These are phyloP conservation scores for Chrysanthemum lavandulifolium DNA, from an alignment of 129 eudicot species.

Conservation along the genomic window DNA sequence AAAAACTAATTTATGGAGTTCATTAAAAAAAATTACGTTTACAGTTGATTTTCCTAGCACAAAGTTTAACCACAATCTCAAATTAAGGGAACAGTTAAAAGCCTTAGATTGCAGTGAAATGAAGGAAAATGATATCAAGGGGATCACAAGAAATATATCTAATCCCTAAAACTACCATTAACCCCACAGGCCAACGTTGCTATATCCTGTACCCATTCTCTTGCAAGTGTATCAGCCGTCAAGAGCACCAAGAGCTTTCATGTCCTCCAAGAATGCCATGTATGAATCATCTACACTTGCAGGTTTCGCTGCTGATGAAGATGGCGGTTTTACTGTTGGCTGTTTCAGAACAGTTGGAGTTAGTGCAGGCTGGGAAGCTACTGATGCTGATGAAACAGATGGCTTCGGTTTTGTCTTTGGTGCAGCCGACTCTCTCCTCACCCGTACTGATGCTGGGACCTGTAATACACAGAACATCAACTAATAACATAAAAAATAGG, in stretches of 20 bases:
- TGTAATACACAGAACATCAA: constrained; percentile 21
- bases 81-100: constrained; percentile 13
- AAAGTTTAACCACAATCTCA: constrained; percentile 17
- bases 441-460: constrained; percentile 98
- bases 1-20: no score
- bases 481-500: background rate
- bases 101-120: constrained; percentile 6
- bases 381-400: constrained; percentile 33
- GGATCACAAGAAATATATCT: constrained; percentile 9
- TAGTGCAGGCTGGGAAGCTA: constrained; percentile 42
- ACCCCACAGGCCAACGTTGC: constrained; percentile 3
- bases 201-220: constrained; percentile 9
- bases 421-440: constrained; percentile 77
- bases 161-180: background rate
- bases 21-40: background rate
- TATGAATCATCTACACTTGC: no score
- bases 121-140: constrained; percentile 1
- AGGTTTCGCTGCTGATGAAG: constrained; percentile 63
- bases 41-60: constrained; percentile 22
- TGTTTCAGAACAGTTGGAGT: constrained; percentile 54
- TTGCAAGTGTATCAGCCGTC: constrained; percentile 47
- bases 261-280: no score
- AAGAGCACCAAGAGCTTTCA: constrained; percentile 30
- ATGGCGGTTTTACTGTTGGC: constrained; percentile 34
- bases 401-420: constrained; percentile 82